phyloP scores from a whole-genome alignment of 2,329 filamentous ascomycete genomes.

The Sclerotinia borealis region DNA sequence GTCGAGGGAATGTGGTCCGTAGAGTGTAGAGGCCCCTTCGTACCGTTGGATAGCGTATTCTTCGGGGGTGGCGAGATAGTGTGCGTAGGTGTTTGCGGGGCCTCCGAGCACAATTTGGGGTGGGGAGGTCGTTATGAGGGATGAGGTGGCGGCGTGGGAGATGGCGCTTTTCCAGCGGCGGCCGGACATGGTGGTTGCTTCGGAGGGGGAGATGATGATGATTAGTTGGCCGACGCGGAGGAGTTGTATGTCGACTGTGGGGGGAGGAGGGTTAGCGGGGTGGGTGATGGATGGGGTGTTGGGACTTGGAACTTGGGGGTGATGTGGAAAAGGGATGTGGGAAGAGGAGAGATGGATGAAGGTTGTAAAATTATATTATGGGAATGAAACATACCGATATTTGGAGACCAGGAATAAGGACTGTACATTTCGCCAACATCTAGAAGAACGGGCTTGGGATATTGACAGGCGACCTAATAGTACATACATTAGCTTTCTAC shows the following conservation, averaged over 20 bases:
- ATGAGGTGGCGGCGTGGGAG: slow-evolving; percentile 38
- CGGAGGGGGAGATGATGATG: slow-evolving; percentile 76
- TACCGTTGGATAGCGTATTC: slow-evolving; percentile 83
- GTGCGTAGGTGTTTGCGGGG: slow-evolving; percentile 82
- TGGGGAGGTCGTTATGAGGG: slow-evolving; percentile 34
- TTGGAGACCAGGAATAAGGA: slow-evolving; percentile 84
- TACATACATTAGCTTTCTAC: neutral
- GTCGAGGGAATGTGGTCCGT: slow-evolving; percentile 71
- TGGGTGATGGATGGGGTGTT: neutral
- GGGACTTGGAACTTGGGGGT: no score
- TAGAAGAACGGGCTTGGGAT: slow-evolving; percentile 77
- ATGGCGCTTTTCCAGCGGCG: slow-evolving; percentile 71
- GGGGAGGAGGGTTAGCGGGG: neutral
- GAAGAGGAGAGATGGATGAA: neutral
- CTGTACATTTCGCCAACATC: slow-evolving; percentile 71
- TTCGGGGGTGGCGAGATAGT: slow-evolving; percentile 68
- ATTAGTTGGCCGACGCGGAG: slow-evolving; percentile 79
- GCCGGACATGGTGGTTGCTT: slow-evolving; percentile 88
- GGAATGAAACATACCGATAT: slow-evolving; percentile 45
- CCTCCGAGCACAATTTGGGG: slow-evolving; percentile 77
- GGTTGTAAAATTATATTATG: no score
- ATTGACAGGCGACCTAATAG: slow-evolving; percentile 43
- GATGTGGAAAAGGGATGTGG: slow-evolving; percentile 73
- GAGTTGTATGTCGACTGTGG: slow-evolving; percentile 73
- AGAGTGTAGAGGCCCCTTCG: slow-evolving; percentile 86